Evolutionary conservation across 192 early-diverging fungal genomes (phyloP).

Genomic region (Coemansia guatemalensis): DNA sequence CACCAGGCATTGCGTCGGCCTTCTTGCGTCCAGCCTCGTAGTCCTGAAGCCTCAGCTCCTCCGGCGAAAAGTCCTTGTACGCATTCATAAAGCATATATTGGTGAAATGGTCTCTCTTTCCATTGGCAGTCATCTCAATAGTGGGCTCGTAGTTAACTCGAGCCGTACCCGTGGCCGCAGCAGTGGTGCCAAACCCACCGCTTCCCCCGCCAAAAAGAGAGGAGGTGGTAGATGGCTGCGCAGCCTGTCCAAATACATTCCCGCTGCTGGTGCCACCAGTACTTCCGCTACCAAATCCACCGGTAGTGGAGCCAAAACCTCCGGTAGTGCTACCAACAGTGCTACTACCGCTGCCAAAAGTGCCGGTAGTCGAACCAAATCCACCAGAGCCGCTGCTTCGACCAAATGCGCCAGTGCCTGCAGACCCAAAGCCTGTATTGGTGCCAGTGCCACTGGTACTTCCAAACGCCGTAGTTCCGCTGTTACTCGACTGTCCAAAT

Average conservation of each 20-base stretch:
- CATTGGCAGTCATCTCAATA: slow-evolving; percentile 55
- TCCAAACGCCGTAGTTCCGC: slow-evolving; percentile 17
- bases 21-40: slow-evolving; percentile 80
- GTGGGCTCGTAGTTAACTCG: slow-evolving; percentile 57
- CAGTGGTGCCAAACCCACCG: slow-evolving; percentile 40
- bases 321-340: slow-evolving; percentile 22
- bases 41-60: slow-evolving; percentile 90
- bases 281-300: slow-evolving; percentile 45
- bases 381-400: background rate
- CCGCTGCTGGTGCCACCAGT: slow-evolving; percentile 8
- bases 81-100: slow-evolving; percentile 81
- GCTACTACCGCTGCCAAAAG: slow-evolving; percentile 23
- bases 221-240: slow-evolving; percentile 1
- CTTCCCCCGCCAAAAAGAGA: slow-evolving; percentile 47
- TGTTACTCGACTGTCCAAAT: slow-evolving; percentile 25
- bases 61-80: slow-evolving; percentile 81
- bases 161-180: slow-evolving; percentile 53
- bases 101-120: slow-evolving; percentile 62
- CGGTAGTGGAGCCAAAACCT: slow-evolving; percentile 48
- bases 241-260: slow-evolving; percentile 21
- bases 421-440: slow-evolving; percentile 17
- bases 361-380: slow-evolving; percentile 20
- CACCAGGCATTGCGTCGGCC: slow-evolving; percentile 18
- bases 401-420: slow-evolving; percentile 8
- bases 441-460: slow-evolving; percentile 17